phyloP scores from a whole-genome alignment of 2,329 filamentous ascomycete genomes.

The Ophiostoma perfectum region DNA sequence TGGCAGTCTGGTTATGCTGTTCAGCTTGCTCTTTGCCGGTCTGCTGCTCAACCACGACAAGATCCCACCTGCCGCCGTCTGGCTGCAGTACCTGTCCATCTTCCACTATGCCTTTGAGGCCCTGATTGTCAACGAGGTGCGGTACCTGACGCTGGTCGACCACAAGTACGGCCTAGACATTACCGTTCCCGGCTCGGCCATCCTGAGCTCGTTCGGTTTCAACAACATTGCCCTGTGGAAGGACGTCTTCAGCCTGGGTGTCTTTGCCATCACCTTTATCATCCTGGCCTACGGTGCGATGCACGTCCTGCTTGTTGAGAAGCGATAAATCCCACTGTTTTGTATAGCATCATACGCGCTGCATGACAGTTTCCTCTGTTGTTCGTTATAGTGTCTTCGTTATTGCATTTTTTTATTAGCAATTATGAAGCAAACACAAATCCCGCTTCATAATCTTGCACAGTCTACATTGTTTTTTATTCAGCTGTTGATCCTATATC shows the following conservation, averaged over 20 bases:
- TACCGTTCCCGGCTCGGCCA: constrained; percentile 88
- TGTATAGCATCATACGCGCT: background rate
- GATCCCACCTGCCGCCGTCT: constrained; percentile 76
- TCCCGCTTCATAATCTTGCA: background rate
- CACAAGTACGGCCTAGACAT: constrained; percentile 96
- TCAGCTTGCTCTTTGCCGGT: constrained; percentile 90
- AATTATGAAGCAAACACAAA: background rate
- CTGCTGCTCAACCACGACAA: constrained; percentile 91
- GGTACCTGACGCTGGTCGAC: constrained; percentile 81
- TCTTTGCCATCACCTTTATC: constrained; percentile 79
- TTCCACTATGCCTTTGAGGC: constrained; percentile 98
- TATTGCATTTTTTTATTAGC: background rate
- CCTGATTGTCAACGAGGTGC: constrained; percentile 94
- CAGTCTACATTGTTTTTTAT: background rate
- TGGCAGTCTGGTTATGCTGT: constrained; percentile 93
- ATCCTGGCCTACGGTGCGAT: constrained; percentile 85
- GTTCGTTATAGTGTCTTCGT: background rate
- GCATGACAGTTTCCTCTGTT: background rate
- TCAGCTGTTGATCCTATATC: background rate
- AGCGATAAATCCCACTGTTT: constrained; percentile 52
- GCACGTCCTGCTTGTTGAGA: constrained; percentile 90
- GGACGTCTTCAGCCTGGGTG: constrained; percentile 73
- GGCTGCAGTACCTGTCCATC: constrained; percentile 90
- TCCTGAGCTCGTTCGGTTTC: constrained; percentile 92
- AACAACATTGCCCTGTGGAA: constrained; percentile 79